Evolutionary conservation across 78 protist species (phyloP).

Genomic region (Planoprotostelium fungivorum): DNA sequence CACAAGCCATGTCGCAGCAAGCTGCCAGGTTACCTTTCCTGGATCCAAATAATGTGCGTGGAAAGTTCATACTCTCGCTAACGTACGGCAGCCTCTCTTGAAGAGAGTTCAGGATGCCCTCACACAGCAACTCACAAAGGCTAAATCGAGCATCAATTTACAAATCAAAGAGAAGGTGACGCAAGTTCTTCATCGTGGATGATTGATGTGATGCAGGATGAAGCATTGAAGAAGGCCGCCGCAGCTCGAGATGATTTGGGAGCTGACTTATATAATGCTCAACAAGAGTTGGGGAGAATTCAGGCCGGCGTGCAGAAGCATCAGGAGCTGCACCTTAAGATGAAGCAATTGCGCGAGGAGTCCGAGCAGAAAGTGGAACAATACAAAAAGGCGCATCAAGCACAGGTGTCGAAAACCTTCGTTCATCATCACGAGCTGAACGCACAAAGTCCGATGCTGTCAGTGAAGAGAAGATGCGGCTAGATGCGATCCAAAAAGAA

Average conservation of each 20-base stretch:
- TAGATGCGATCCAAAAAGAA: background rate
- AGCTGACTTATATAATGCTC: slow-evolving; percentile 53
- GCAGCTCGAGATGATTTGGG: slow-evolving; percentile 40
- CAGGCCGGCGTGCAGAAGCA: background rate
- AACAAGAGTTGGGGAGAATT: slow-evolving; percentile 37
- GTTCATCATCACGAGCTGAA: background rate
- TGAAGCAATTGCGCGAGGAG: slow-evolving; percentile 29
- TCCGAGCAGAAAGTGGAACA: background rate
- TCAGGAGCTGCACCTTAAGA: background rate
- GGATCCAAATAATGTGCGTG: background rate
- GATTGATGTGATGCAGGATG: too few relatives aligned
- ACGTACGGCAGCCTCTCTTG: background rate
- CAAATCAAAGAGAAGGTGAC: background rate
- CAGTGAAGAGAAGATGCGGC: background rate
- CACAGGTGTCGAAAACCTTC: background rate
- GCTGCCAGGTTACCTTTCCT: too few relatives aligned
- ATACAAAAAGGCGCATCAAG: background rate
- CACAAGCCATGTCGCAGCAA: too few relatives aligned
- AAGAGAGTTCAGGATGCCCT: slow-evolving; percentile 15
- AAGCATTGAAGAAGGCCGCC: background rate
- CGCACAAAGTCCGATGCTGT: background rate
- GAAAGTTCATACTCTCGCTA: background rate
- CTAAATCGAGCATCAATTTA: background rate
- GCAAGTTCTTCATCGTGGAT: background rate
- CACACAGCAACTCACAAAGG: slow-evolving; percentile 11